Evolutionary conservation across 768 basidiomycete genomes (phyloP).

Genomic region (Neoboletus brunneissimus): DNA sequence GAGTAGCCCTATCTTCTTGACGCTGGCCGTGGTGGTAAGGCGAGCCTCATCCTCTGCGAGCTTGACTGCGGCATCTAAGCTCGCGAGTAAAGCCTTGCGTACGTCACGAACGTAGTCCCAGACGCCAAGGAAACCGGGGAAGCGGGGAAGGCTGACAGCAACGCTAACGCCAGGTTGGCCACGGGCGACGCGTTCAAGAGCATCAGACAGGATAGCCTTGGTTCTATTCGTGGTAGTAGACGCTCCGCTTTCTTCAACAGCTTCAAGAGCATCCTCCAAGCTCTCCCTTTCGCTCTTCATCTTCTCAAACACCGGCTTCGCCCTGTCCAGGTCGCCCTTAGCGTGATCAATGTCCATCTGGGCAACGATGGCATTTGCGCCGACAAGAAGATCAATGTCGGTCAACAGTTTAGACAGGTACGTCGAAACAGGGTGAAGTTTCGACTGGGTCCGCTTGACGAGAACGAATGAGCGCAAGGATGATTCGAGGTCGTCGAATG

Average conservation of each 20-base stretch:
- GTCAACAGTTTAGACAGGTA: constrained; percentile 88
- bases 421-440: constrained; percentile 89
- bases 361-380: constrained; percentile 86
- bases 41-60: constrained; percentile 84
- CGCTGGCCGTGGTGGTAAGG: constrained; percentile 56
- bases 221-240: constrained; percentile 51
- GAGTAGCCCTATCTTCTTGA: constrained; percentile 62
- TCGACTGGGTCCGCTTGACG: constrained; percentile 93
- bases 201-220: constrained; percentile 56
- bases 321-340: constrained; percentile 59
- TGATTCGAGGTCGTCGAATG: constrained; percentile 88
- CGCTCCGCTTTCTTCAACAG: constrained; percentile 73
- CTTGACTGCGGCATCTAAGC: constrained; percentile 76
- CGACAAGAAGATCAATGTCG: constrained; percentile 84
- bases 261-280: constrained; percentile 77
- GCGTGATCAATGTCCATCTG: constrained; percentile 72
- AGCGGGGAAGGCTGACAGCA: constrained; percentile 61
- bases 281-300: constrained; percentile 72
- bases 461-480: constrained; percentile 92
- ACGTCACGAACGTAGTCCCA: constrained; percentile 89
- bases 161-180: constrained; percentile 67
- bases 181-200: constrained; percentile 72
- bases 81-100: constrained; percentile 68
- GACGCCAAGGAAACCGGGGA: constrained; percentile 77
- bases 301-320: constrained; percentile 83